A percentile compares a stretch with the other conserved stretches of the same genome.
Evolutionary conservation across 345 rosid genomes (phyloP).

Genomic region (Chamaenerion angustifolium): DNA sequence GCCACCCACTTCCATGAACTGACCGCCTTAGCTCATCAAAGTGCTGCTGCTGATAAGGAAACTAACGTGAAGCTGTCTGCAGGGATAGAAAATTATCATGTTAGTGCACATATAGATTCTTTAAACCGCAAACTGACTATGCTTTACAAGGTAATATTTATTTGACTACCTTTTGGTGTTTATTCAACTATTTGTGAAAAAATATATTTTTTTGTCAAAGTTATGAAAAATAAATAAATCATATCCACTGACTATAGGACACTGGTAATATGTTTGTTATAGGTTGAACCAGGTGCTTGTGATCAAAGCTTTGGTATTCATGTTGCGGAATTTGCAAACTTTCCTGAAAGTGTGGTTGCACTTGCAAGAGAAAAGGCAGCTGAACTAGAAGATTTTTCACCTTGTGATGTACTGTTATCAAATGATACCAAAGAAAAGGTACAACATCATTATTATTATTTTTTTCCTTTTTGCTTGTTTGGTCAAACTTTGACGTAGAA

Average conservation of each 20-base stretch:
- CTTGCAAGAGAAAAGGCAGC: constrained; percentile 93
- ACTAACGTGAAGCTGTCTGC: constrained; percentile 25
- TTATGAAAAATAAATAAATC: no score
- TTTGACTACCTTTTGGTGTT: no score
- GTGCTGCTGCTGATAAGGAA: constrained; percentile 15
- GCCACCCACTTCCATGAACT: constrained; percentile 98
- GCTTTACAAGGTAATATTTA: constrained; percentile 67
- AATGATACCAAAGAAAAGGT: constrained; percentile 36
- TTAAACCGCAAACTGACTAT: constrained; percentile 79
- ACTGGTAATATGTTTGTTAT: no score
- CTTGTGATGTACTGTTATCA: constrained; percentile 25
- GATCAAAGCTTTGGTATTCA: constrained; percentile 99
- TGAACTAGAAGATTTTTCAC: constrained; percentile 91
- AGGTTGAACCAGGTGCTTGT: constrained; percentile 94
- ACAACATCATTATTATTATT: no score
- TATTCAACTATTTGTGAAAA: no score
- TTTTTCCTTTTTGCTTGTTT: not conserved
- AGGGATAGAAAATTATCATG: constrained; percentile 91
- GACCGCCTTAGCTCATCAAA: constrained; percentile 73
- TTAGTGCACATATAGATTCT: constrained; percentile 87
- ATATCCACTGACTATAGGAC: no score
- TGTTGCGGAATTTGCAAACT: constrained; percentile 94
- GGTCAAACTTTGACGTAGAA: not conserved
- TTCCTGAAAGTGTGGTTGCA: constrained; percentile 84
- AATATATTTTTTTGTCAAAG: no score